Evolutionary conservation across 306 rosid species (phyloP).

Genomic region (Chamaecrista fasciculata): DNA sequence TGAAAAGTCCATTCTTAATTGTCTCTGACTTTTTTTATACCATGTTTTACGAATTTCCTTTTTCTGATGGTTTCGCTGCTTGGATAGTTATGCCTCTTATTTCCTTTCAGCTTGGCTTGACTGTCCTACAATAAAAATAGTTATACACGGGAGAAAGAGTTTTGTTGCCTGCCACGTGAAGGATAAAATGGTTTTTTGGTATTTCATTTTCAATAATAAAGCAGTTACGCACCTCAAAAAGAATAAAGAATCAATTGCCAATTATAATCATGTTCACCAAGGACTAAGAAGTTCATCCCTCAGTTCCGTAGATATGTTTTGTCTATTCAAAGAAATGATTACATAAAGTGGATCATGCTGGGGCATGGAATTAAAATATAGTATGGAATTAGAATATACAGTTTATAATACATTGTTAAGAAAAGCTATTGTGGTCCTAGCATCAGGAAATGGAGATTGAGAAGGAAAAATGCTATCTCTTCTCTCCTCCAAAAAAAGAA

Average conservation of each 20-base stretch:
- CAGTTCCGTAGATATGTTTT: not conserved
- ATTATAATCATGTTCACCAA: not conserved
- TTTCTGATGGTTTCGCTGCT: not conserved
- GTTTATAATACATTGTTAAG: constrained; percentile 9
- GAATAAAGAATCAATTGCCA: constrained; percentile 16
- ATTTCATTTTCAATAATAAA: not conserved
- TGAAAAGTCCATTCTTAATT: no score
- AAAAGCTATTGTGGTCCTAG: constrained; percentile 19
- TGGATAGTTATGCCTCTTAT: not conserved
- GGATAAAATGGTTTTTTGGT: not conserved
- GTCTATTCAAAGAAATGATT: constrained; percentile 5
- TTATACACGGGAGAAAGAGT: not conserved
- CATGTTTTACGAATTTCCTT: not conserved
- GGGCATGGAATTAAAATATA: not conserved
- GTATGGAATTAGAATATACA: not conserved
- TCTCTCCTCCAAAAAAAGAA: constrained; percentile 36
- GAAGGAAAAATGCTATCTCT: constrained; percentile 58
- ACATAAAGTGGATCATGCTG: constrained; percentile 12
- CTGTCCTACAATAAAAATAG: not conserved
- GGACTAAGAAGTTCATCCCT: not conserved
- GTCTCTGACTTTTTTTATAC: no score
- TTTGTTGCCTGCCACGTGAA: constrained; percentile 12
- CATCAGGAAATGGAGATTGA: constrained; percentile 28
- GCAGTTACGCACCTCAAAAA: not conserved
- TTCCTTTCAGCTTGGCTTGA: not conserved